Conservation (phyloP, 805 yeast genomes). For the Kregervanrija pseudodelftensis region DNA sequence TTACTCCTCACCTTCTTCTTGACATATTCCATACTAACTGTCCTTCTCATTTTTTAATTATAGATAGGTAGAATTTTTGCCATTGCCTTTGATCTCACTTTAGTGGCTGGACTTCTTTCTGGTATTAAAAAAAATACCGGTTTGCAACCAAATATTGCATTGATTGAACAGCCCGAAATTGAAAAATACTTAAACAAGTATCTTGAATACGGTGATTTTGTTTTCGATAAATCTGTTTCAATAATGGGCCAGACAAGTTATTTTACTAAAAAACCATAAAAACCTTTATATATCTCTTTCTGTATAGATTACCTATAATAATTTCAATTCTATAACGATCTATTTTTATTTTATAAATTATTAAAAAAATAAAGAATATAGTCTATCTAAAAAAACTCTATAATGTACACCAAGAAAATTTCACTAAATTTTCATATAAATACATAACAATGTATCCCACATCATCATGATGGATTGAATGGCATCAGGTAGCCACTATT, state of each 20-base stretch:
- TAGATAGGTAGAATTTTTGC: slow-evolving; percentile 47
- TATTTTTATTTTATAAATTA: background rate
- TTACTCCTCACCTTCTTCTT: background rate
- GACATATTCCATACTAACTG: too few relatives aligned
- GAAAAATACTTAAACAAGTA: slow-evolving; percentile 55
- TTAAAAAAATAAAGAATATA: too few relatives aligned
- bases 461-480: slow-evolving; percentile 24
- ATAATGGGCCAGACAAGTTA: slow-evolving; percentile 65
- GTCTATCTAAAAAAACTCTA: background rate
- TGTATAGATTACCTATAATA: too few relatives aligned
- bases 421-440: too few relatives aligned
- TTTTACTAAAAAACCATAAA: slow-evolving; percentile 34
- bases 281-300: background rate
- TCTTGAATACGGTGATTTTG: slow-evolving; percentile 77
- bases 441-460: too few relatives aligned
- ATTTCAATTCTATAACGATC: background rate
- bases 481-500: slow-evolving; percentile 24
- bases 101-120: slow-evolving; percentile 61
- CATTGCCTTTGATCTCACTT: slow-evolving; percentile 47
- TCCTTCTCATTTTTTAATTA: background rate
- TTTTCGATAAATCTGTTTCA: slow-evolving; percentile 66
- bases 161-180: slow-evolving; percentile 38
- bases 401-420: too few relatives aligned
- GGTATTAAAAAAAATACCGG: slow-evolving; percentile 73
- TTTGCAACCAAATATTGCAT: slow-evolving; percentile 47